Conservation (phyloP, 2,329 filamentous ascomycete species). For the Podosphaera xanthii region DNA sequence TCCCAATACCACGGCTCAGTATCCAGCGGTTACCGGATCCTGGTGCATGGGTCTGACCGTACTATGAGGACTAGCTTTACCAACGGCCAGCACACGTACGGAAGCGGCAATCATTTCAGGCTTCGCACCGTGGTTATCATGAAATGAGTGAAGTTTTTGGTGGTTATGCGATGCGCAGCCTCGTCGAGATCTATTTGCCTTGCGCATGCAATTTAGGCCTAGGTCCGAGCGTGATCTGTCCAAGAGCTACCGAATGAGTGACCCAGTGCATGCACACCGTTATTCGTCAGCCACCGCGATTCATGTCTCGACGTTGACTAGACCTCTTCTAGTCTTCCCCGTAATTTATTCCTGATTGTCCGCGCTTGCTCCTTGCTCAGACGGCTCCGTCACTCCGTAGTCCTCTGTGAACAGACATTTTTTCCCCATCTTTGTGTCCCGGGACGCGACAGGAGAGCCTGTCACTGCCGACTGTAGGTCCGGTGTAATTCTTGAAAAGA, state of each 20-base stretch:
- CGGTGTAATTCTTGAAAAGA: no score
- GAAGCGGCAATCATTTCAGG: not conserved
- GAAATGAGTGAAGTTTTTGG: not conserved
- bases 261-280: not conserved
- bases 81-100: not conserved
- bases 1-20: not conserved
- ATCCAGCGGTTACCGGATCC: not conserved
- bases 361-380: not conserved
- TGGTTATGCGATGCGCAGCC: no score
- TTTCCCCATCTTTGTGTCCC: no score
- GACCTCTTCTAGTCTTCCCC: not conserved
- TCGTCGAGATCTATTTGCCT: not conserved
- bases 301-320: not conserved
- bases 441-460: no score
- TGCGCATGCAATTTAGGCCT: not conserved
- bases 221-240: not conserved
- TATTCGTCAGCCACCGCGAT: not conserved
- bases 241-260: not conserved
- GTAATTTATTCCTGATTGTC: not conserved
- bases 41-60: no score
- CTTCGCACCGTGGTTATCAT: not conserved
- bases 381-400: not conserved
- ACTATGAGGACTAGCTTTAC: no score
- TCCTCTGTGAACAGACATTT: not conserved
- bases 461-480: not conserved